These are phyloP conservation scores for Phalaenopsis hybrid DNA, from an alignment of 116 monocot genomes.

Conservation along the genomic window DNA sequence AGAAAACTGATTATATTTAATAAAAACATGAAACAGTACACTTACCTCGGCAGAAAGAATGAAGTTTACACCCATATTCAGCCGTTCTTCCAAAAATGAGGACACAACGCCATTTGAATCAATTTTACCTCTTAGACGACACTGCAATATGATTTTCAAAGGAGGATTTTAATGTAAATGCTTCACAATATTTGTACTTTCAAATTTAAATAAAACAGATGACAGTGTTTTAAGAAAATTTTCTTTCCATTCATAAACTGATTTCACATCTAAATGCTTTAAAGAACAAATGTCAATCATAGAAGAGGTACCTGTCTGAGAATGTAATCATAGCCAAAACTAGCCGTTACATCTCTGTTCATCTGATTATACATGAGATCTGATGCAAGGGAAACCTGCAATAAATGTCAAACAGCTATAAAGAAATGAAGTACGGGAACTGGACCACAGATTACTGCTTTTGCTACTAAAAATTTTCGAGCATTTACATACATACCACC, in stretches of 20 bases:
- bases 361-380: slow-evolving; percentile 94
- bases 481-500: no score
- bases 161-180: neutral
- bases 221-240: neutral
- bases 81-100: slow-evolving; percentile 81
- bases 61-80: slow-evolving; percentile 92
- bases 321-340: slow-evolving; percentile 97
- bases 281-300: neutral
- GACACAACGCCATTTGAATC: slow-evolving; percentile 80
- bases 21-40: neutral
- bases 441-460: neutral
- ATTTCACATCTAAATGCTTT: neutral
- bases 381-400: slow-evolving; percentile 88
- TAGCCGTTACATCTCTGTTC: slow-evolving; percentile 79
- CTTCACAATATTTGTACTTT: neutral
- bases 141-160: slow-evolving; percentile 31
- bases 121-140: slow-evolving; percentile 79
- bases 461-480: neutral
- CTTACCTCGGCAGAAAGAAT: slow-evolving; percentile 94
- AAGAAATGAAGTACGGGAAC: neutral
- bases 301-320: slow-evolving; percentile 63
- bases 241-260: neutral
- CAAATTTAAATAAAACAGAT: neutral
- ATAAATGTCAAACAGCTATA: slow-evolving; percentile 10
- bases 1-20: neutral